A percentile compares a stretch with the other conserved stretches of the same genome.
Evolutionary conservation across 2,329 filamentous ascomycete species (phyloP).

Genomic region (Apiospora hydei): DNA sequence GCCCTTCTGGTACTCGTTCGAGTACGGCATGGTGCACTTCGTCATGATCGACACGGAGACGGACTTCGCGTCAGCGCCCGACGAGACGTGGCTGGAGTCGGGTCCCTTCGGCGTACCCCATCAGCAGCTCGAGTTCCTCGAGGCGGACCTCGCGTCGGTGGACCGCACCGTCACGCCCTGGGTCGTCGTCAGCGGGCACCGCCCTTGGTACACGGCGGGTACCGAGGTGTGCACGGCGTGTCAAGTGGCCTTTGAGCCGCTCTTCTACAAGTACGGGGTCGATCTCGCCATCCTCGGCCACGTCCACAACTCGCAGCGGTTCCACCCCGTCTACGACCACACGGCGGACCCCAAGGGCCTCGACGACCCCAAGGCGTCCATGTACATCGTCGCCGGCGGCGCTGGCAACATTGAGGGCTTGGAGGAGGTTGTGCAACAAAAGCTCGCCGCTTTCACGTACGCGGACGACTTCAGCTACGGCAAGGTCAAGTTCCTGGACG

Average conservation of each 20-base stretch:
- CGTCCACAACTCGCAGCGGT: constrained; percentile 65
- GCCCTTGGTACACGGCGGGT: constrained; percentile 56
- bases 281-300: constrained; percentile 65
- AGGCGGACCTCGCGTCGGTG: constrained; percentile 62
- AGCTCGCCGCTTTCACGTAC: constrained; percentile 57
- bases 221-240: constrained; percentile 51
- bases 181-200: constrained; percentile 55
- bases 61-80: constrained; percentile 59
- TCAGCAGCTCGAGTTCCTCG: constrained; percentile 63
- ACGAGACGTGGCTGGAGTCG: constrained; percentile 48
- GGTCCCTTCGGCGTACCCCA: constrained; percentile 57
- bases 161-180: constrained; percentile 63
- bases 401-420: constrained; percentile 64
- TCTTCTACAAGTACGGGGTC: constrained; percentile 63
- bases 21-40: constrained; percentile 64
- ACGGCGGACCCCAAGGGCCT: constrained; percentile 46
- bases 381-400: constrained; percentile 64
- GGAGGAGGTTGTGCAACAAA: constrained; percentile 46
- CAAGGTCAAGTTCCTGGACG: constrained; percentile 54
- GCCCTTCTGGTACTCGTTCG: constrained; percentile 67
- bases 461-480: constrained; percentile 61
- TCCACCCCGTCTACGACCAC: constrained; percentile 49
- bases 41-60: constrained; percentile 65
- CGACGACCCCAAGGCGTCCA: constrained; percentile 50
- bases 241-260: constrained; percentile 59